phyloP scores from a whole-genome alignment of 306 rosid genomes.

The Crotalaria pallida region DNA sequence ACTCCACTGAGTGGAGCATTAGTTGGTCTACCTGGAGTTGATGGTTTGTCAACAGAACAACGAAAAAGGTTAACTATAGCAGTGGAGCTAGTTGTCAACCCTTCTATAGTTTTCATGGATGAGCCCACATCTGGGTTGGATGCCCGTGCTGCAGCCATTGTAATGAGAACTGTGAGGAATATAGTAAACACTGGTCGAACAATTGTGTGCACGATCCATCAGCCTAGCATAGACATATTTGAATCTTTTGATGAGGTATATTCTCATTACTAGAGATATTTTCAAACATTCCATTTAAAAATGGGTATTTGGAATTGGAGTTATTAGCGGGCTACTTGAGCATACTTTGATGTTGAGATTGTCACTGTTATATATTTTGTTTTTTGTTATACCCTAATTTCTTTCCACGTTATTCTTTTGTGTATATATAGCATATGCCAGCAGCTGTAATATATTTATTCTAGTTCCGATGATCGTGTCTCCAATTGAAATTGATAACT shows the following conservation, averaged over 20 bases:
- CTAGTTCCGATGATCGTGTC: not conserved
- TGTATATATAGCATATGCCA: not conserved
- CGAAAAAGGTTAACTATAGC: constrained; percentile 91
- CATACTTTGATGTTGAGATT: not conserved
- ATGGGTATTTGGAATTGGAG: not conserved
- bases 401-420: not conserved
- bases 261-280: not conserved
- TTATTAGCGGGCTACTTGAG: not conserved
- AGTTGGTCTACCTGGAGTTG: constrained; percentile 88
- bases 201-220: constrained; percentile 97
- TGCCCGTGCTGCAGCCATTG: constrained; percentile 97
- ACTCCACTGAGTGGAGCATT: constrained; percentile 73
- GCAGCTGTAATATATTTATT: not conserved
- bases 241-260: constrained; percentile 98
- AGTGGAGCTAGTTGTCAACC: constrained; percentile 92
- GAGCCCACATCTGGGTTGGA: constrained; percentile 98
- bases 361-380: not conserved
- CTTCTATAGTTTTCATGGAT: constrained; percentile 95
- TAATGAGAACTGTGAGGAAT: constrained; percentile 97
- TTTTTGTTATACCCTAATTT: not conserved
- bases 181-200: constrained; percentile 96
- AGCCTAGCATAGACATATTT: constrained; percentile 96
- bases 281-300: constrained; percentile 1
- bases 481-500: not conserved
- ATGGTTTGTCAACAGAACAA: constrained; percentile 95